Evolutionary conservation across 2,329 filamentous ascomycete genomes (phyloP), one percentile per base, ranked within the genome.

Genomic region (Pseudopyricularia cyperi): DNA sequence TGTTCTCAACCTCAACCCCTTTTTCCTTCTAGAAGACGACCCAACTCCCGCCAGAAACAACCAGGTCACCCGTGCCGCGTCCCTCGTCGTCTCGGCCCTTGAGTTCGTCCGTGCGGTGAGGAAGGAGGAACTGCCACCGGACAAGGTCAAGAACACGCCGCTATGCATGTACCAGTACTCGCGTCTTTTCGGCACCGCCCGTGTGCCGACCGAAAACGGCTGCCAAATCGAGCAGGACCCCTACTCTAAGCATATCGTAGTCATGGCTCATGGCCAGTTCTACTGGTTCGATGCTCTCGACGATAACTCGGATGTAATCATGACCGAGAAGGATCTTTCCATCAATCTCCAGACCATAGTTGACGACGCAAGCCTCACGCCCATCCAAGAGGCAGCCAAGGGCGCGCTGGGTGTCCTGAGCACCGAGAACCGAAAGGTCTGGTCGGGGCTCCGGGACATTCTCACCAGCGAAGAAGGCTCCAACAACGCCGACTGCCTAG

Each of bases 221-320:
- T 98, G 93, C 65, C 86, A 95, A 59, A 97, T 98, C 61, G 89
- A 90, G 57, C 90, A 97, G 64, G 90, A 97, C 61, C 87, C 89
- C 1, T 80, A 83, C n/a, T 88, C 91, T 3, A 95, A 89, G 69
- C 93, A 98, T 65, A 75, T 98, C 35, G 86, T 96, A 9, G 89
- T 97, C 44, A 77, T 97, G 68, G 95, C 89, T 63, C 87, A 91
- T 57, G 93, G 93, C 2, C 93, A 98, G 59, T 90, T 97, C 62
- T 98, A 98, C 68, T 97, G 91, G 91, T 98, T 98, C 61, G 93
- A 98, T 66, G 90, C 96, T 2, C 73, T 98, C 17, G 93, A 98
- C 60, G 85, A 91, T 58, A 95, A 95, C 66, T 87, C 87, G 7
- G 93, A 98, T 65, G 72, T 95, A 52, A 95, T 98, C 68, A 97